Base-by-base conservation (phyloP, 2,329 filamentous ascomycete genomes). In the Monosporascus sp. region DNA sequence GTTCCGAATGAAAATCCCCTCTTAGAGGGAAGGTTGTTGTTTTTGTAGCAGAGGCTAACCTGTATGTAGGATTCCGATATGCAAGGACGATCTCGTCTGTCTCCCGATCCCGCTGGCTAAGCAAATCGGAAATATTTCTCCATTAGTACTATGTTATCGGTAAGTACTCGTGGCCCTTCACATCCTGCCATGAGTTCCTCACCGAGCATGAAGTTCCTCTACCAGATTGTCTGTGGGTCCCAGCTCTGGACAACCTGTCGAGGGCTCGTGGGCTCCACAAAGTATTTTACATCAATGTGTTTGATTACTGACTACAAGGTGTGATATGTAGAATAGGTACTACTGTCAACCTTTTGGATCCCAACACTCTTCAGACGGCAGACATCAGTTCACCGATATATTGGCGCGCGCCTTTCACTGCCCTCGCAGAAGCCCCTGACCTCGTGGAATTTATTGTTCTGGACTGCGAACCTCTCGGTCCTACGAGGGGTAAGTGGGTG, bases 61-160 rank as follows among this genome's bases (percentile, higher is more conserved):
- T 25, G n/a, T 25, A 15, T n/a, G n/a, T n/a, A 46, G 42, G 24
- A 86, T 97, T 25, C 94, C 94, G 1, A 91, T 99, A 48, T 97
- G 94, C 78, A 96, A 97, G 72, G 94, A 99, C 63, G 94, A 99
- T 67, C 77, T 99, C 27, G 90, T 99, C n/a, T 92, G 90, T 1
- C 76, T 99, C 37, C 94, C 94, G 1, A 85, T 96, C 57, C 91
- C 90, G 61, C 77, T 97, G 54, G 94, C 94, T 15, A 94, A 91
- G 70, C 84, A 86, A 52, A 77, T 88, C 49, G 92, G 94, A 57
- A 97, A 96, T 70, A 96, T 97, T 63, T 82, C 85, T 2, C 94
- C 94, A 3, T 77, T 99, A 38, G 83, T 87, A 1, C 77, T 99
- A 38, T 97, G 94, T 76, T 83, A 92, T 70, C 24, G 42, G 42